Evolutionary conservation across 441 rosid genomes (phyloP), one percentile per base, ranked within the genome.

Genomic region (Euphorbia schlechtendalii): DNA sequence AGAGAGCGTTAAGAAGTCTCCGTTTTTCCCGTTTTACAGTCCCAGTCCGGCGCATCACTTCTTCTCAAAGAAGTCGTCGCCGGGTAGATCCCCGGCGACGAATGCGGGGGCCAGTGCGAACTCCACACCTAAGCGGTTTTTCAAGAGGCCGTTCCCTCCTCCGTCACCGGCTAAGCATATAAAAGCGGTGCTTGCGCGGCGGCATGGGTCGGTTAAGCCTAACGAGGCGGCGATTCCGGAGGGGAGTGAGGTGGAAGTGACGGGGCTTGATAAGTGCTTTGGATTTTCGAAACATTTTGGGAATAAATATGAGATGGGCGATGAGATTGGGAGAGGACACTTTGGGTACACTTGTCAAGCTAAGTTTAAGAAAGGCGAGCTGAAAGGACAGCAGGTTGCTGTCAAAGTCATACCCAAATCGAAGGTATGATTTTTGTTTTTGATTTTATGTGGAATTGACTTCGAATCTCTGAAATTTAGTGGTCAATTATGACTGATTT

Each of bases 131-230:
- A 87, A 72, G 36, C 68, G 96, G 71, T 82, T 92, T 65, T 92
- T 89, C 69, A 85, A 70, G 67, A 69, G 89, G 62, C 92, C 95
- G 11, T 92, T 92, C 62, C 96, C 96, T 2, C 96, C 98, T 36
- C 96, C 96, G 8, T 89, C 96, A 0, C 98, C 96, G 45, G 96
- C 96, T 1, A 92, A 89, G 81, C 96, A 92, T 69, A 85, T 89
- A 54, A 78, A 84, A 45, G 84, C 96, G 1, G 84, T 83, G 56
- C 73, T 92, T 38, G 98, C 93, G 0, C 80, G 92, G 72, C 82
- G 96, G 27, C 93, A 90, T 25, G 96, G 98, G 17, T 86, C 96
- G 10, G 92, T 77, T 68, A 87, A 92, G 87, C 95, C 89, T 5
- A 87, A 89, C 63, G 88, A 78, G 57, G 70, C 90, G 21, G 77